Evolutionary conservation across 495 filamentous ascomycete genomes (phyloP).

Genomic region (Copromyces sp.): DNA sequence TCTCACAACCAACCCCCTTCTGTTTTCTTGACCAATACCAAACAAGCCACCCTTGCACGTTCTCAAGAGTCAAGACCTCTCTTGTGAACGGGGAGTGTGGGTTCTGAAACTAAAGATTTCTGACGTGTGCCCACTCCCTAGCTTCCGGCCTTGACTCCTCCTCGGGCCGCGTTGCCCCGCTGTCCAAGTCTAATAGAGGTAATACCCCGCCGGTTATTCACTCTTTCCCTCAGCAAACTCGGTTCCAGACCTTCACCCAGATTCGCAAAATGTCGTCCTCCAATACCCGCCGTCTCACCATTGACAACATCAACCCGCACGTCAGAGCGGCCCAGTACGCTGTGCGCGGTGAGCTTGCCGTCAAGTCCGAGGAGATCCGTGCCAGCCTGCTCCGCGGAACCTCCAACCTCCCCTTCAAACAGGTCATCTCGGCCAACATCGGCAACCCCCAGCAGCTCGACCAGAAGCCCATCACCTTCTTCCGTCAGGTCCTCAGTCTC

Average conservation of each 20-base stretch:
- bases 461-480: slow-evolving; percentile 98
- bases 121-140: neutral
- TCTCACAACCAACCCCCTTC: neutral
- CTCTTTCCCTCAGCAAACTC: neutral
- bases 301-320: slow-evolving; percentile 86
- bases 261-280: slow-evolving; percentile 25
- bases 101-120: neutral
- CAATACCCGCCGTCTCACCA: slow-evolving; percentile 48
- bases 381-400: slow-evolving; percentile 45
- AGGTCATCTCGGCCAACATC: slow-evolving; percentile 94
- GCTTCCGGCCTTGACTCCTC: neutral
- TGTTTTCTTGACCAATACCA: neutral
- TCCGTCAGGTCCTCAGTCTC: slow-evolving; percentile 91
- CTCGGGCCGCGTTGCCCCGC: slow-evolving; percentile 14
- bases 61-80: neutral
- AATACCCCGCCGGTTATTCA: slow-evolving; percentile 7
- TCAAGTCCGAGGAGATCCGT: slow-evolving; percentile 81
- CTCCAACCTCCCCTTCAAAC: slow-evolving; percentile 70
- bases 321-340: slow-evolving; percentile 84
- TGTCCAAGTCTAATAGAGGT: slow-evolving; percentile 9
- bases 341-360: slow-evolving; percentile 88
- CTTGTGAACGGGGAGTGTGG: neutral
- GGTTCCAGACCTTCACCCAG: slow-evolving; percentile 10
- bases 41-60: neutral
- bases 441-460: slow-evolving; percentile 98